Conservation (phyloP, 2,329 filamentous ascomycete genomes). For the Curvularia sp. region DNA sequence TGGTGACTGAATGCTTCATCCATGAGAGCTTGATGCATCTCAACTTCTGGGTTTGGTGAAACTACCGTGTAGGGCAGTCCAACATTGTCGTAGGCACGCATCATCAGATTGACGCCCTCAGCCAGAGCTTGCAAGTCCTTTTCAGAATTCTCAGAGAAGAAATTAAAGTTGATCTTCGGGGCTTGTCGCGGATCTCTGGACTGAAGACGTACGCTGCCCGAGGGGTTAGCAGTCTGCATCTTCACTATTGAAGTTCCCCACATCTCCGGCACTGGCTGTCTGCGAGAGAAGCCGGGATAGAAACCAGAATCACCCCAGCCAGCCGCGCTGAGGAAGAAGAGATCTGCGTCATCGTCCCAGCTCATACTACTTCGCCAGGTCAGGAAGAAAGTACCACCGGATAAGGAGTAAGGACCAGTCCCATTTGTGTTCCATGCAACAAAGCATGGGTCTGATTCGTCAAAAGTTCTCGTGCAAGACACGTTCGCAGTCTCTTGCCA, state of each 20-base stretch:
- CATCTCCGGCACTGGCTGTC: conserved; percentile 33
- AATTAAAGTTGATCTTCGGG: conserved; percentile 60
- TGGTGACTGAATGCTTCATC: conserved; percentile 6
- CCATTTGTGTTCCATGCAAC: neutral
- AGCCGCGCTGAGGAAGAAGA: conserved; percentile 25
- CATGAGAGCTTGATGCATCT: conserved; percentile 35
- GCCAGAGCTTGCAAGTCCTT: conserved; percentile 61
- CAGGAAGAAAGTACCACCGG: neutral
- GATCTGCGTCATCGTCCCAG: conserved; percentile 33
- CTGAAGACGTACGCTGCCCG: conserved; percentile 65
- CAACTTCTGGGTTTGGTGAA: neutral
- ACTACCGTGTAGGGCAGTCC: neutral
- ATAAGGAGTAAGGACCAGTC: conserved; percentile 1
- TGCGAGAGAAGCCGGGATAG: conserved; percentile 31
- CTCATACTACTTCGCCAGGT: neutral
- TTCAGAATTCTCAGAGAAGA: conserved; percentile 50
- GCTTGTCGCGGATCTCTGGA: conserved; percentile 67
- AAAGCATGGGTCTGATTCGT: conserved; percentile 2
- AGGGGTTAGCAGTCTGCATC: conserved; percentile 3
- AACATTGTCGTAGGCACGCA: neutral
- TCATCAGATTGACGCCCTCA: conserved; percentile 59
- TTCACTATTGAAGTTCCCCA: conserved; percentile 19
- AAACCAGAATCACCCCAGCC: conserved; percentile 12
- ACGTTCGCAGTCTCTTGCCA: neutral
- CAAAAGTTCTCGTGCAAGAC: neutral